A percentile compares a stretch with the other conserved stretches of the same genome.
These are phyloP conservation scores for Conticribra guillardii DNA, from an alignment of 108 stramenopile species.

Conservation along the genomic window DNA sequence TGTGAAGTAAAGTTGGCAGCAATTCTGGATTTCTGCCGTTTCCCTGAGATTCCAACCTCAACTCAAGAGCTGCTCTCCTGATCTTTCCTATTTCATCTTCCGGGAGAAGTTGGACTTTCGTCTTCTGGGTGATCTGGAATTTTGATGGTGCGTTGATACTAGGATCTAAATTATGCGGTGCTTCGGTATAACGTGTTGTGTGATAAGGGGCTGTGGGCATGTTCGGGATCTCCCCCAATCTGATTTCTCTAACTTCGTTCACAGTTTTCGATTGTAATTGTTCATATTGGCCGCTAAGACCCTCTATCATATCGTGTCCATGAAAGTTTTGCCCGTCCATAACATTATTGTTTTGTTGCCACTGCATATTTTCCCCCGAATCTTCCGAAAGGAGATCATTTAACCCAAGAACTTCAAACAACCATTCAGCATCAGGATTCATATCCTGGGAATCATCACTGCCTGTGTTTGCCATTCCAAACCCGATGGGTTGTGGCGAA, in stretches of 20 bases:
- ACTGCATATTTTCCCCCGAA: not conserved
- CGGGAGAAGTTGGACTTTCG: not conserved
- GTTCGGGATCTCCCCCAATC: no score
- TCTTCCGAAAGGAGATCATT: not conserved
- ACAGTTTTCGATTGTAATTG: no score
- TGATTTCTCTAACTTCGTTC: no score
- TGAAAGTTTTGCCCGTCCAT: no score
- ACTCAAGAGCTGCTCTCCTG: constrained; percentile 20
- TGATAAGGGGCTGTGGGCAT: not conserved
- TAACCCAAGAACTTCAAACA: constrained; percentile 11
- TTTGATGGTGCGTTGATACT: no score
- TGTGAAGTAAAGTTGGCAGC: not conserved
- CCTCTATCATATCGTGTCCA: no score
- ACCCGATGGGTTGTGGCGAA: no score
- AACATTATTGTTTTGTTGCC: no score
- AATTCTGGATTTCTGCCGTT: constrained; percentile 1
- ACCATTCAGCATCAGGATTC: constrained; percentile 9
- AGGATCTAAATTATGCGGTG: no score
- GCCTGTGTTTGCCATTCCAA: not conserved
- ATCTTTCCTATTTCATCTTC: constrained; percentile 14
- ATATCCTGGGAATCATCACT: not conserved
- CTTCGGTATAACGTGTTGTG: no score
- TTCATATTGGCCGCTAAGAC: no score
- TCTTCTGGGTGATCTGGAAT: not conserved
- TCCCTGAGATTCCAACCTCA: constrained; percentile 15